These are phyloP conservation scores for Suillus cothurnatus DNA, from an alignment of 768 basidiomycete species.

Conservation along the genomic window DNA sequence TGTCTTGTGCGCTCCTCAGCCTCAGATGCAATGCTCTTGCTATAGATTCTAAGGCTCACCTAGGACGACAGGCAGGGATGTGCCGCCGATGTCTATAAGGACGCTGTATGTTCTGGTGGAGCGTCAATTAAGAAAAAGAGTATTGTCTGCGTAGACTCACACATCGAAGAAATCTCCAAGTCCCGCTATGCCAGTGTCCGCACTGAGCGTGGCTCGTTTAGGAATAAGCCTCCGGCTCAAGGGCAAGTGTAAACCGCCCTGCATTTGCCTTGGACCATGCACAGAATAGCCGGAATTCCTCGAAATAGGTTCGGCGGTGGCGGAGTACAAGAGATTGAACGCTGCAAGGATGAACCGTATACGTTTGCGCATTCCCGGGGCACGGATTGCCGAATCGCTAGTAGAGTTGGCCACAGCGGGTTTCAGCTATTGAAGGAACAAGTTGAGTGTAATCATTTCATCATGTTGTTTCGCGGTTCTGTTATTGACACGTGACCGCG, in stretches of 20 bases:
- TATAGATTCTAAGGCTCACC: constrained; percentile 40
- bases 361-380: neutral
- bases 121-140: constrained; percentile 1
- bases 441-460: too few relatives aligned
- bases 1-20: constrained; percentile 47
- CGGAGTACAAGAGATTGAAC: neutral
- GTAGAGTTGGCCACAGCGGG: neutral
- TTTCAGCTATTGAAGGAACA: neutral
- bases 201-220: constrained; percentile 12
- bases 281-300: neutral
- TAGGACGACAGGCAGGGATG: constrained; percentile 56
- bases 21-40: neutral
- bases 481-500: neutral
- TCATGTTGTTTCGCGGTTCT: neutral
- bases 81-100: constrained; percentile 56
- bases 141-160: constrained; percentile 39
- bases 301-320: neutral
- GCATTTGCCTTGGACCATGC: constrained; percentile 7
- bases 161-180: constrained; percentile 65
- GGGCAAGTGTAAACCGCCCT: constrained; percentile 28
- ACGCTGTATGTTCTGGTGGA: constrained; percentile 62
- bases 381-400: neutral
- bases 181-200: constrained; percentile 43
- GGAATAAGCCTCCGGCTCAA: constrained; percentile 15
- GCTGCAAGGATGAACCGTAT: neutral